Evolutionary conservation across 495 filamentous ascomycete species (phyloP), one percentile per base, ranked within the genome.

Genomic region (Cercophora sp.): DNA sequence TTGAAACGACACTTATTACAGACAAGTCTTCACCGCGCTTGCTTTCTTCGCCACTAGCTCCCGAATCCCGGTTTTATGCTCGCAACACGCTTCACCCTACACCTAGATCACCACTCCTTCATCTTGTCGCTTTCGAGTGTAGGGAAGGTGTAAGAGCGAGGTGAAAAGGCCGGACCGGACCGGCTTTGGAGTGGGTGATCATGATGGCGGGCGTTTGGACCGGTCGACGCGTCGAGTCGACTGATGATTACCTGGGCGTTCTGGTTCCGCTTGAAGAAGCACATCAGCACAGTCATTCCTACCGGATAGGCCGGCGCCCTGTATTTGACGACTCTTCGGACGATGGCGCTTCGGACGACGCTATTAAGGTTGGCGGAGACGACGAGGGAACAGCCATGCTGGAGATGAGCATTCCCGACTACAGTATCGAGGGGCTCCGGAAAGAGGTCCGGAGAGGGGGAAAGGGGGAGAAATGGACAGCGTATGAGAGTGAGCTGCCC

Each of bases 341-440:
- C 32, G 53, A 57, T 26, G 48, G 24, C 35, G 50, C 51, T 22
- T 52, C 56, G 34, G 56, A 60, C n/a, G 48, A 62, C 31, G 32
- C 1, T 20, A 25, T 37, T 23, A 68, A 69, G 51, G 57, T 61
- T 11, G 59, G 60, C 64, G 56, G 64, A 50, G 63, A 64, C 32
- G 66, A 67, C 51, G 72, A 71, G 60, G 58, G 51, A 26, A 63
- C 57, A 9, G 69, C 61, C 48, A 73, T 72, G 70, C 54, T 71
- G 46, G 65, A 70, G 56, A 70, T 68, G 65, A 61, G 60, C 44
- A 70, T 59, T 22, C 62, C 65, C 42, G 75, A 77, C 50, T 78
- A 80, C 50, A 77, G 74, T 36, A 69, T 79, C 54, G 74, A 79
- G 45, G 76, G 76, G 1, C 53, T 80, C 31, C 62, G 75, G 43